These are phyloP conservation scores for Solanum pennellii DNA, from an alignment of 257 asterid genomes.

Conservation along the genomic window DNA sequence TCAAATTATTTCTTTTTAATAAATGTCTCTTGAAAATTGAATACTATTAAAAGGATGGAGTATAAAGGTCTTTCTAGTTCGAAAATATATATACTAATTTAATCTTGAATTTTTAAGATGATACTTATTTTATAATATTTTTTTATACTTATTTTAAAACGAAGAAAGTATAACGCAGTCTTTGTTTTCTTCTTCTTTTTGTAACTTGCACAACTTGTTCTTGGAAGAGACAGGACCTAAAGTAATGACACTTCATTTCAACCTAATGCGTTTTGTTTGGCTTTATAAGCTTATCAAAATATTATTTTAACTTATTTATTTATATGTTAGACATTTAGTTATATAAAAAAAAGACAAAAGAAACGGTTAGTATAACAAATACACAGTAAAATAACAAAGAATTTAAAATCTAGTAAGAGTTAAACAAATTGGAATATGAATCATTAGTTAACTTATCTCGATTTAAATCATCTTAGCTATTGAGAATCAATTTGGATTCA, in stretches of 20 bases:
- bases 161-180: too few relatives aligned
- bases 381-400: neutral
- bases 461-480: neutral
- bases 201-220: neutral
- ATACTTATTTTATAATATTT: rapidly evolving
- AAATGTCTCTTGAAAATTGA: too few relatives aligned
- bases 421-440: neutral
- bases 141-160: too few relatives aligned
- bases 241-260: neutral
- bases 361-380: neutral
- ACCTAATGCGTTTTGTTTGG: neutral
- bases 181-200: neutral
- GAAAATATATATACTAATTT: too few relatives aligned
- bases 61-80: too few relatives aligned
- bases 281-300: neutral
- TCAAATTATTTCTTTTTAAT: rapidly evolving
- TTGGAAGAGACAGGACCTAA: neutral
- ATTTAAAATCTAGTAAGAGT: neutral
- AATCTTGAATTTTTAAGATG: too few relatives aligned
- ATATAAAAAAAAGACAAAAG: neutral
- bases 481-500: neutral
- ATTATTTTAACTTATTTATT: neutral
- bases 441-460: neutral
- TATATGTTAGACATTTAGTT: neutral
- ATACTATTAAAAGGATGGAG: neutral